phyloP scores from a whole-genome alignment of 768 basidiomycete species.

The Gelatoporia subvermispora region DNA sequence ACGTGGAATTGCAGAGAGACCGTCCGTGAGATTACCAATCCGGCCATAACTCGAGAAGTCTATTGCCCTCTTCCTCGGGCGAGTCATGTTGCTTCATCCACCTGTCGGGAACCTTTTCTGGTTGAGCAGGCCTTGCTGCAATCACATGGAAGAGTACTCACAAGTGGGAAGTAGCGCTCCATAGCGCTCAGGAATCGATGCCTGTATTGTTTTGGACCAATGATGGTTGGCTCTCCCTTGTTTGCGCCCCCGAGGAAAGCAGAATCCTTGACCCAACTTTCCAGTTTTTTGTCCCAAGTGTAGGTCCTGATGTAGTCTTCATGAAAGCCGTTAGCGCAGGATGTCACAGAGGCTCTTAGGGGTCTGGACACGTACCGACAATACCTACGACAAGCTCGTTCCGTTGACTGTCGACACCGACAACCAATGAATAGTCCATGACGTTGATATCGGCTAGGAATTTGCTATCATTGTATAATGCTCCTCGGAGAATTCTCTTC shows the following conservation, averaged over 20 bases:
- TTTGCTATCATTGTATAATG: constrained; percentile 91
- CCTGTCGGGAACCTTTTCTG: constrained; percentile 70
- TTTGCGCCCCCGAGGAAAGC: constrained; percentile 80
- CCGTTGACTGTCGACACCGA: constrained; percentile 85
- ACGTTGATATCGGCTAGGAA: constrained; percentile 93
- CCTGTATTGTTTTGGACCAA: constrained; percentile 92
- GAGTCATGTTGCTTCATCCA: constrained; percentile 87
- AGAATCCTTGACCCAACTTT: constrained; percentile 97
- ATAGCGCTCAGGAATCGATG: constrained; percentile 82
- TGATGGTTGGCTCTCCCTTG: constrained; percentile 91
- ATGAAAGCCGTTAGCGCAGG: background rate
- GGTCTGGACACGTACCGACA: constrained; percentile 63
- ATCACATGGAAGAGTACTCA: constrained; percentile 29
- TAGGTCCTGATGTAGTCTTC: constrained; percentile 95
- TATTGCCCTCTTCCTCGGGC: constrained; percentile 65
- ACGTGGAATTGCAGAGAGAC: background rate
- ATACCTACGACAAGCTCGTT: constrained; percentile 96
- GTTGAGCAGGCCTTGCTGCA: constrained; percentile 4
- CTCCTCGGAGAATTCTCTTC: constrained; percentile 85
- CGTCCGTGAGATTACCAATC: constrained; percentile 28
- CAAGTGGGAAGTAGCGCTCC: constrained; percentile 87
- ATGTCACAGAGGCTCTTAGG: background rate
- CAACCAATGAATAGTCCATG: constrained; percentile 96
- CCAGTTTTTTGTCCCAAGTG: constrained; percentile 98
- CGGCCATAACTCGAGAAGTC: constrained; percentile 33